Conservation (phyloP, 257 asterid species). For the Penstemon barbatus region DNA sequence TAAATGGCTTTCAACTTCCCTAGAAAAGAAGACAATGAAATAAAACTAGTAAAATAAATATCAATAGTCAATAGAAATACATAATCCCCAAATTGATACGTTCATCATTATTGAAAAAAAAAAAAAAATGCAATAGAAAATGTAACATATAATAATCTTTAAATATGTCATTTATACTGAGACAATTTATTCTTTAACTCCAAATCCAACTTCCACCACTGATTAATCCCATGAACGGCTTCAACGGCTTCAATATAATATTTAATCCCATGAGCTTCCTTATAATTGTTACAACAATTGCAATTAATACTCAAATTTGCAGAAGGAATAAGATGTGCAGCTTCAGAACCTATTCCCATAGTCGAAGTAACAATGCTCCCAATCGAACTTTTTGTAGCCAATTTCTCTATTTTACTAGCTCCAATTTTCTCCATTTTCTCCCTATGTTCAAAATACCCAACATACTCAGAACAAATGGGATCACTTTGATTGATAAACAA, state of each 20-base stretch:
- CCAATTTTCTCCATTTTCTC: slow-evolving; percentile 62
- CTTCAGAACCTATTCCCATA: slow-evolving; percentile 48
- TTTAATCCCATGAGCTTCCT: slow-evolving; percentile 53
- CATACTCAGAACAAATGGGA: slow-evolving; percentile 63
- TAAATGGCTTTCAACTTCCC: too few relatives aligned
- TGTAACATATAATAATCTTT: background rate
- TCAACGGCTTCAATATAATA: background rate
- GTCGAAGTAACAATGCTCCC: slow-evolving; percentile 45
- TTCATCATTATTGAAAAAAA: background rate
- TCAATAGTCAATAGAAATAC: too few relatives aligned
- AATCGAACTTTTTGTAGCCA: slow-evolving; percentile 63
- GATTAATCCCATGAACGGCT: slow-evolving; percentile 62
- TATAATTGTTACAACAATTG: slow-evolving; percentile 24
- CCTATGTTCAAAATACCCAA: slow-evolving; percentile 64
- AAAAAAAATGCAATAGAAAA: background rate
- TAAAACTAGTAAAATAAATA: too few relatives aligned
- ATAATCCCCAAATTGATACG: background rate
- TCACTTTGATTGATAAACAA: slow-evolving; percentile 60
- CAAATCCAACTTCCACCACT: slow-evolving; percentile 70
- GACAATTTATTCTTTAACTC: slow-evolving; percentile 36
- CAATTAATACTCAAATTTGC: slow-evolving; percentile 51
- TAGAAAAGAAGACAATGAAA: too few relatives aligned
- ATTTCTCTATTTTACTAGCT: slow-evolving; percentile 50
- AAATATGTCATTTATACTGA: slow-evolving; percentile 29
- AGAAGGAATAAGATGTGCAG: slow-evolving; percentile 68